Conservation (phyloP, 2,329 filamentous ascomycete species). For the Diaporthe australafricana region DNA sequence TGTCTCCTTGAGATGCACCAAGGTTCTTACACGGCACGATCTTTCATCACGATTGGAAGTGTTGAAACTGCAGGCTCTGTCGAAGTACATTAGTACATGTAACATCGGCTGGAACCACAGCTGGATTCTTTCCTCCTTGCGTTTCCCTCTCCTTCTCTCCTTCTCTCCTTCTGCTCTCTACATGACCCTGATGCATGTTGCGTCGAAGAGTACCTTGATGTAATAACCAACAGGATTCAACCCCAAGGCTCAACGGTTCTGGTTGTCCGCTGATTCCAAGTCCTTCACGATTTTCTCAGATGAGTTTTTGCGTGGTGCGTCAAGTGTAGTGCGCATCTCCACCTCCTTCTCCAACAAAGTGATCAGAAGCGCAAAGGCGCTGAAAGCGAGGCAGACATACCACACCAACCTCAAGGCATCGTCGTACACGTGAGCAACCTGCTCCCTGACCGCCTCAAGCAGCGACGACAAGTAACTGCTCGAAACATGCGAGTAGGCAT, state of each 20-base stretch:
- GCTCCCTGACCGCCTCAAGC: slow-evolving; percentile 30
- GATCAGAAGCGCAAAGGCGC: slow-evolving; percentile 17
- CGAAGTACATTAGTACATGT: too few relatives aligned
- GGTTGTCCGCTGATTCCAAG: neutral
- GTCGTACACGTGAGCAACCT: slow-evolving; percentile 42
- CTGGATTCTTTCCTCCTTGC: too few relatives aligned
- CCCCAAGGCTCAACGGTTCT: neutral
- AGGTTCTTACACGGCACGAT: too few relatives aligned
- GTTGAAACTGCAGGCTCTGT: too few relatives aligned
- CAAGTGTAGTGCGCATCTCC: slow-evolving; percentile 30
- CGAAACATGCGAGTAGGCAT: slow-evolving; percentile 45
- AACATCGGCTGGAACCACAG: too few relatives aligned
- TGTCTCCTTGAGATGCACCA: too few relatives aligned
- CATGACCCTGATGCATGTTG: too few relatives aligned
- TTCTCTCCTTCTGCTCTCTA: neutral
- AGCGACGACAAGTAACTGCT: slow-evolving; percentile 42
- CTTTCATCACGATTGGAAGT: too few relatives aligned
- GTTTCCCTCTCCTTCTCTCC: too few relatives aligned
- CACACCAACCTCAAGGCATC: slow-evolving; percentile 21
- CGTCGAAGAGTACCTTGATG: neutral
- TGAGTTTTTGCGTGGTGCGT: neutral
- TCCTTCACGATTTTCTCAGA: neutral
- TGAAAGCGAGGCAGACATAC: slow-evolving; percentile 31
- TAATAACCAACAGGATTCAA: neutral
- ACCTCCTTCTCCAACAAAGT: slow-evolving; percentile 25